Base-by-base conservation (phyloP, 371 early-diverging fungal genomes). In the Parasitella parasitica region DNA sequence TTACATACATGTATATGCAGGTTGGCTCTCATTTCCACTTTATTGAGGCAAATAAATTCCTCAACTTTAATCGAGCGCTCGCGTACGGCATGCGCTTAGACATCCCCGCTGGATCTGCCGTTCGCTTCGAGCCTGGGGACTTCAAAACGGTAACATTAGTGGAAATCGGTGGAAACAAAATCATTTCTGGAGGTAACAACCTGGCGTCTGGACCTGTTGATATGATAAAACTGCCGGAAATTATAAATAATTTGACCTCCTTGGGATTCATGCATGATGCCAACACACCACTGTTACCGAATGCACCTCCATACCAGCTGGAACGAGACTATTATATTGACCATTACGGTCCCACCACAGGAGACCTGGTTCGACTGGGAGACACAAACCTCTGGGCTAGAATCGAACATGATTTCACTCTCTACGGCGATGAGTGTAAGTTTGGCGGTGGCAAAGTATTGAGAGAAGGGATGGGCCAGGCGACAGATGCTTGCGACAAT, bases 21-120 rank as follows among this genome's bases (percentile, higher is more conserved):
- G 89, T 97, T 41, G 97, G 97, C 5, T 93, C 94, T 0, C 97
- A 97, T 80, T 96, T 85, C 73, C 97, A 95, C 65, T 92, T 97
- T 63, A 92, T 94, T 59, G 97, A 97, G 72, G 82, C 89, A 46
- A 96, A 97, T 73, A 80, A 87, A 11, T 67, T 69, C 4, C 78
- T 97, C 4, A 62, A 67, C 52, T 95, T 97, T 79, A 95, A 96
- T 70, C 89, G 97, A 11, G 77, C 73, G 0, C 59, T 88, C 5
- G 84, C 95, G 0, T 95, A 94, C 70, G 96, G 95, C 11, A 83
- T 84, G 64, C 83, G 95, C 6, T 77, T 97, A 13, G 94, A 96
- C 73, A 94, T 97, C 51, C 92, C 96, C 2, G 93, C 92, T 2
- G 92, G 91, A 24, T 81, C 88, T 1, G 88, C 89, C 1, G 81